phyloP scores from a whole-genome alignment of 176 grass and related monocot species.

The Phragmites australis region DNA sequence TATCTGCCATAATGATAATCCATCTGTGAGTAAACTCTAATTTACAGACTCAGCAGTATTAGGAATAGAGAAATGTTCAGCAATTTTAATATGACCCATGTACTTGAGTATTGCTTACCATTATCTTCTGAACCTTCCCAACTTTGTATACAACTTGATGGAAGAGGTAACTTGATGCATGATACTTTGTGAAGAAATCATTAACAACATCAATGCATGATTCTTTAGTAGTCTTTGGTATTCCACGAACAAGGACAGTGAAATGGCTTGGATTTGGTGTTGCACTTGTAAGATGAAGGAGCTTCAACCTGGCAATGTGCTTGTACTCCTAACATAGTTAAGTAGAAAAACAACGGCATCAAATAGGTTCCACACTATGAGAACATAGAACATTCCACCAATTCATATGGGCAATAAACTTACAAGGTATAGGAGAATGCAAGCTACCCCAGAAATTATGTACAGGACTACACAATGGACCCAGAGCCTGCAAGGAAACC shows the following conservation, averaged over 20 bases:
- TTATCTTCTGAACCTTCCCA: constrained; percentile 92
- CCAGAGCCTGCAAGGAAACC: constrained; percentile 78
- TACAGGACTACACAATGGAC: constrained; percentile 87
- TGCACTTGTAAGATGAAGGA: constrained; percentile 62
- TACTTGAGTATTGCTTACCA: constrained; percentile 50
- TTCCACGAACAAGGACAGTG: constrained; percentile 79
- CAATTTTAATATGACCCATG: not conserved
- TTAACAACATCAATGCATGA: constrained; percentile 57
- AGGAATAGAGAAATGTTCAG: not conserved
- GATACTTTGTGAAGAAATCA: constrained; percentile 86
- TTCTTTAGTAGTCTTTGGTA: constrained; percentile 68
- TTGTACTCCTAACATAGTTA: constrained; percentile 68
- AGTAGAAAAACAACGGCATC: not conserved
- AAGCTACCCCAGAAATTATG: constrained; percentile 82
- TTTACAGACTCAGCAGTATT: not conserved
- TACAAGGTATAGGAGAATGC: constrained; percentile 90
- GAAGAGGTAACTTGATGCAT: constrained; percentile 85
- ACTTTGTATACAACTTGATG: constrained; percentile 85
- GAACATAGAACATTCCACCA: not conserved
- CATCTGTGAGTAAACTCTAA: not conserved
- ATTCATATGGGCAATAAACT: constrained; percentile 29
- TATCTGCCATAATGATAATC: not conserved
- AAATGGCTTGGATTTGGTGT: constrained; percentile 67
- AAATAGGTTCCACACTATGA: not conserved
- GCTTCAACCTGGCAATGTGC: constrained; percentile 69